A percentile compares a stretch with the other conserved stretches of the same genome.
Evolutionary conservation across 2,329 filamentous ascomycete genomes (phyloP).

Genomic region (Penicillium sp.): DNA sequence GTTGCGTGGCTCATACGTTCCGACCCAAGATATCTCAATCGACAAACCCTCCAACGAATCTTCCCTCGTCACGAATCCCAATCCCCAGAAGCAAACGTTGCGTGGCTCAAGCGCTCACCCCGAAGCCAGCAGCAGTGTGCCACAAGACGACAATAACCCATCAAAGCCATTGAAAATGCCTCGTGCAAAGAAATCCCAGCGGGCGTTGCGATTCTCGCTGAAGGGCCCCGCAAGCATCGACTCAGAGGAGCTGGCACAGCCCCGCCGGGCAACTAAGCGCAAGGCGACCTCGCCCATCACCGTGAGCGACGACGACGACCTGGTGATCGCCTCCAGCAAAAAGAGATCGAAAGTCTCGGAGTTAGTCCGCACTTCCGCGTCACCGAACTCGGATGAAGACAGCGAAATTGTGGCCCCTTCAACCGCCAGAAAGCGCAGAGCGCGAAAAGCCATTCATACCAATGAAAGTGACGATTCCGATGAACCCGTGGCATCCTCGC

Average conservation of each 20-base stretch:
- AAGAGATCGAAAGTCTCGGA: conserved; percentile 20
- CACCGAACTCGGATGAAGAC: neutral
- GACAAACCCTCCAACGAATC: conserved; percentile 17
- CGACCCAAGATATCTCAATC: neutral
- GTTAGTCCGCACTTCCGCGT: neutral
- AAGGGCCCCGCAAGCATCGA: neutral
- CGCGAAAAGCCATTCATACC: neutral
- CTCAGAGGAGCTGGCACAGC: conserved; percentile 15
- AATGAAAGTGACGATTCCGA: neutral
- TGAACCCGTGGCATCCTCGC: conserved; percentile 18
- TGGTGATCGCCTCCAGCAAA: conserved; percentile 23
- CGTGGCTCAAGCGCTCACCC: neutral
- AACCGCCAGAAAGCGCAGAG: neutral
- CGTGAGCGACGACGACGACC: conserved; percentile 29
- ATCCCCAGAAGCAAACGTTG: conserved; percentile 8
- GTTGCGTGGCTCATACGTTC: neutral
- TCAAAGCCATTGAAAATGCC: neutral
- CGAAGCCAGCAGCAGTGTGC: too few species aligned
- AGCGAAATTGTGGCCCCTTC: conserved; percentile 2
- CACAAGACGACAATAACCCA: too few species aligned
- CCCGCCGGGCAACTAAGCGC: conserved; percentile 33
- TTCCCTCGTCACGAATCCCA: conserved; percentile 2
- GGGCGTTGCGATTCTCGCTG: neutral
- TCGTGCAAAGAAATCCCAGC: neutral
- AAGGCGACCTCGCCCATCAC: conserved; percentile 28